Evolutionary conservation across 2,329 filamentous ascomycete species (phyloP).

Genomic region (Fusarium secorum): DNA sequence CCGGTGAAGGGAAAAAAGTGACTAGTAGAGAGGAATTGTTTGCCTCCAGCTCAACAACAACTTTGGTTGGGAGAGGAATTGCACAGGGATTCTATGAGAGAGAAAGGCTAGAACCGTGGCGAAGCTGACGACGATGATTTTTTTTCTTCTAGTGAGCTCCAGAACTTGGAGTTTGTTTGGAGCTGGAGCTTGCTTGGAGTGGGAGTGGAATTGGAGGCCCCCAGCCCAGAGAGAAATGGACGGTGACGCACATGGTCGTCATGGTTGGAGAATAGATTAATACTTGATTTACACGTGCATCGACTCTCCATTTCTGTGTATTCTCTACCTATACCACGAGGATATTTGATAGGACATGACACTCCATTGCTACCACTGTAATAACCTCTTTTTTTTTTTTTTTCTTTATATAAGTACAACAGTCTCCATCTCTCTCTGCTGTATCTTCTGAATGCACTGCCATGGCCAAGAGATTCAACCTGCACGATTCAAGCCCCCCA

Average conservation of each 20-base stretch:
- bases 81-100: background rate
- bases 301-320: background rate
- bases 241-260: slow-evolving; percentile 47
- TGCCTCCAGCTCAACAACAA: slow-evolving; percentile 15
- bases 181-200: background rate
- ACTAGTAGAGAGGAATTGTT: slow-evolving; percentile 6
- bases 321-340: background rate
- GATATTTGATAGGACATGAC: background rate
- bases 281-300: slow-evolving; percentile 35
- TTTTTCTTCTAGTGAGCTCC: slow-evolving; percentile 14
- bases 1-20: slow-evolving; percentile 4
- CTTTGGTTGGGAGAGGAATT: slow-evolving; percentile 1
- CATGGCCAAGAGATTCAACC: slow-evolving; percentile 19
- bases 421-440: background rate
- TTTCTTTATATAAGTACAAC: background rate
- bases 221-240: slow-evolving; percentile 17
- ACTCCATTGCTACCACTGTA: accelerated
- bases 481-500: slow-evolving; percentile 13
- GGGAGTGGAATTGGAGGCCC: slow-evolving; percentile 26
- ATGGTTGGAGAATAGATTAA: slow-evolving; percentile 36
- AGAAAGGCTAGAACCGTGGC: slow-evolving; percentile 27
- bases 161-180: background rate
- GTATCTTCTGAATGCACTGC: background rate
- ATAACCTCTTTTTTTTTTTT: background rate
- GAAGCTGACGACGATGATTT: slow-evolving; percentile 40